Evolutionary conservation across 164 flowering plant genomes (phyloP).

Genomic region (Pachysandra terminalis): DNA sequence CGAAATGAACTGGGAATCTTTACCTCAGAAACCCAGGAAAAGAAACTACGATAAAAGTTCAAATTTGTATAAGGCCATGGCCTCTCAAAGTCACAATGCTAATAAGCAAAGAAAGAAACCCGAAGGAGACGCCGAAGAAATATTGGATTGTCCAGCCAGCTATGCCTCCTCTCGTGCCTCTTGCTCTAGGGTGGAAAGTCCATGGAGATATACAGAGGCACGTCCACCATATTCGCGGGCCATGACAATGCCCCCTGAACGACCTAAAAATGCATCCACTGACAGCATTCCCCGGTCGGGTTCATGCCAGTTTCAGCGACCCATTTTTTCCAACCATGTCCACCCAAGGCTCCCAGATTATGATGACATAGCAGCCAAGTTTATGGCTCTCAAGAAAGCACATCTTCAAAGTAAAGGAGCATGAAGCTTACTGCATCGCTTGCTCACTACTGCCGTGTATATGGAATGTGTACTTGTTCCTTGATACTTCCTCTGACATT

Average conservation of each 20-base stretch:
- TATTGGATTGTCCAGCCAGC: constrained; percentile 7
- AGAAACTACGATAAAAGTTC: background rate
- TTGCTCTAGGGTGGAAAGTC: constrained; percentile 11
- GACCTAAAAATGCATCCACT: constrained; percentile 17
- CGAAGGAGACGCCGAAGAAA: constrained; percentile 2
- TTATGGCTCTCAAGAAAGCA: constrained; percentile 56
- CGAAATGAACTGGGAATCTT: background rate
- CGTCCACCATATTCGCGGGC: constrained; percentile 43
- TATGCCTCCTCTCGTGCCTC: constrained; percentile 17
- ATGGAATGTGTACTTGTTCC: too few relatives aligned
- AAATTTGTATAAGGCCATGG: background rate
- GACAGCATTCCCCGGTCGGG: constrained; percentile 26
- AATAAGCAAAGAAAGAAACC: background rate
- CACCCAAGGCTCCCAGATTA: constrained; percentile 90
- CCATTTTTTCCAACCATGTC: constrained; percentile 35
- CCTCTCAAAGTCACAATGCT: background rate
- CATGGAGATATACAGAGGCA: constrained; percentile 8
- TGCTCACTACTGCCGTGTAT: too few relatives aligned
- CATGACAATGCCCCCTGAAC: constrained; percentile 55
- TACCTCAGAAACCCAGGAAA: background rate
- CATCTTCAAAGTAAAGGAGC: constrained; percentile 10
- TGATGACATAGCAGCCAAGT: constrained; percentile 63
- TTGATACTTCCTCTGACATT: too few relatives aligned
- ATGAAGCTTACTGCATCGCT: background rate
- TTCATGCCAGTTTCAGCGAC: constrained; percentile 31